These are phyloP conservation scores for Paulownia fortunei DNA, from an alignment of 257 asterid genomes.

Conservation along the genomic window DNA sequence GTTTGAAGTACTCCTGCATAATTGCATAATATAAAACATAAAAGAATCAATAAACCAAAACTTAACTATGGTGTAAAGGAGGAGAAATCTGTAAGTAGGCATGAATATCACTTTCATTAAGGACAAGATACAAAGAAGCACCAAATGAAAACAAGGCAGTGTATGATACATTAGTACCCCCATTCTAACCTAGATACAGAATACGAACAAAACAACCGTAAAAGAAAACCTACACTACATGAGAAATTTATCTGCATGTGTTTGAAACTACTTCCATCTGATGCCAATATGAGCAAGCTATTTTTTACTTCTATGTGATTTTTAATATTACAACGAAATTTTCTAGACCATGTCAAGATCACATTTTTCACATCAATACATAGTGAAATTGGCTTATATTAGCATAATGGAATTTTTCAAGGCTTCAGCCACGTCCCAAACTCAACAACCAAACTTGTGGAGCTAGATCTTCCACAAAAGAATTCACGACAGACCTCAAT, in stretches of 20 bases:
- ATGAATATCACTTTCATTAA: neutral
- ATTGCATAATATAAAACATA: neutral
- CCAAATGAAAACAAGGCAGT: neutral
- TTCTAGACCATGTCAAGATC: neutral
- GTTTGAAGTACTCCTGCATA: neutral
- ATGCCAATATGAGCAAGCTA: slow-evolving; percentile 6
- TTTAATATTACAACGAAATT: neutral
- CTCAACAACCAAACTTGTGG: neutral
- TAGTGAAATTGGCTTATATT: neutral
- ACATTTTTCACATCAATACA: slow-evolving; percentile 12
- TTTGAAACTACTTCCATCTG: slow-evolving; percentile 14
- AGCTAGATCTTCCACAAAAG: neutral
- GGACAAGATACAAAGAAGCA: slow-evolving; percentile 2
- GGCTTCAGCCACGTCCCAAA: neutral
- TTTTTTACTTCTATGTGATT: neutral
- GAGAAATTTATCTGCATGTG: neutral
- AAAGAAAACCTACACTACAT: neutral
- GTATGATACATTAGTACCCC: neutral
- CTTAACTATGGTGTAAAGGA: slow-evolving; percentile 9
- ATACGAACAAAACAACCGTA: slow-evolving; percentile 14
- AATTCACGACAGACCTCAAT: neutral
- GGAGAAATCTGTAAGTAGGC: neutral
- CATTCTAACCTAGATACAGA: slow-evolving; percentile 3
- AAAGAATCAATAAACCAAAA: neutral
- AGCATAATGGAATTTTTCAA: neutral